A percentile compares a stretch with the other conserved stretches of the same genome.
These are phyloP conservation scores for Backusella sp. DNA, from an alignment of 192 early-diverging fungal genomes.

Conservation along the genomic window DNA sequence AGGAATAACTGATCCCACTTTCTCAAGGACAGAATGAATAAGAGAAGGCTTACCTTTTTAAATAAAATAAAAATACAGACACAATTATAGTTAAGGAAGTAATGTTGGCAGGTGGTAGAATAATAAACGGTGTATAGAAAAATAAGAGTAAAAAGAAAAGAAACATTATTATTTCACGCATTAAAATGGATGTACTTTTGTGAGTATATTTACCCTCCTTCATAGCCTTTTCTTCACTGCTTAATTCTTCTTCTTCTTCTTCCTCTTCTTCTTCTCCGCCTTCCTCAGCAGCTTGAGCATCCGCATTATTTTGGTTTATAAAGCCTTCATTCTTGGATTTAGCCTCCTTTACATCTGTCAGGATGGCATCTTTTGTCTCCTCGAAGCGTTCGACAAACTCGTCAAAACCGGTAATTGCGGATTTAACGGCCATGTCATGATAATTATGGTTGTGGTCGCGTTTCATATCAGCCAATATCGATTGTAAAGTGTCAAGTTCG, in stretches of 20 bases:
- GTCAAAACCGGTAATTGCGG: slow-evolving; percentile 58
- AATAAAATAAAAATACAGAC: not conserved
- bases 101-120: not conserved
- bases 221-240: not conserved
- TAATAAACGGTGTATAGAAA: not conserved
- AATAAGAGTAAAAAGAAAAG: not conserved
- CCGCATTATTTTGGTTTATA: not conserved
- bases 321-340: not conserved
- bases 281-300: not conserved
- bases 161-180: not conserved
- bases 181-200: not conserved
- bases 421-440: slow-evolving; percentile 67
- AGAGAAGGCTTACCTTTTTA: slow-evolving; percentile 1
- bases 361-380: slow-evolving; percentile 26
- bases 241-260: not conserved
- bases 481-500: slow-evolving; percentile 32
- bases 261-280: not conserved
- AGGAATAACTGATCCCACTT: slow-evolving; percentile 13
- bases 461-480: slow-evolving; percentile 50
- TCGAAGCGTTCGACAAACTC: slow-evolving; percentile 52
- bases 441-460: slow-evolving; percentile 70
- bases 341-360: slow-evolving; percentile 23
- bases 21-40: slow-evolving; percentile 12
- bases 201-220: not conserved
- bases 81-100: not conserved